Base-by-base conservation (phyloP, 768 basidiomycete species). In the Termitomyces sp. region DNA sequence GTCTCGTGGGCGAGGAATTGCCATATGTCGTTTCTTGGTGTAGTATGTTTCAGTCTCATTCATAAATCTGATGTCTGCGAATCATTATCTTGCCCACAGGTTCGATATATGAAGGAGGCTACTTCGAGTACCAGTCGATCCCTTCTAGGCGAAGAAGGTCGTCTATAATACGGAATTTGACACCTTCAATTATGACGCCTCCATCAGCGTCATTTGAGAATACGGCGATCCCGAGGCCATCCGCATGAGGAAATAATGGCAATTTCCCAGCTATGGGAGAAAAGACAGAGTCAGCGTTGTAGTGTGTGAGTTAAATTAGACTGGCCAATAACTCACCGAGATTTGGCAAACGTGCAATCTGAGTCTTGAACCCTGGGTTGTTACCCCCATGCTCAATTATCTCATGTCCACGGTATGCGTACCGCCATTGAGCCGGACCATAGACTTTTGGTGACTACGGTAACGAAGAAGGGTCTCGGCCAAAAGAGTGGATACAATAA, bases 361-460 rank as follows among this genome's bases (percentile, higher is more conserved):
- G 66, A 9, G 62, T 66, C 43, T 66, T 66, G 54, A 66, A 77
- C 1, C 75, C 76, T 1, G 75, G 73, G 56, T 73, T 73, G 46
- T 63, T 69, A 2, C 78, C 76, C 3, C 74, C 74, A 60, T 79
- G 76, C 54, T 78, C 76, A 41, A 79, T 69, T 9, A 77, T 64
- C 49, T 75, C 74, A 48, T 71, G 69, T 4, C 75, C 76, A 23
- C 68, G 72, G 49, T 77, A 77, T 0, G 73, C 68, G 54, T 68
- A 76, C 10, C 72, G 57, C 60, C 66, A 69, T 61, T 77, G 76
- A 10, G 70, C 76, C 15, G 68, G 68, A 0, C 75, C 76, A 38
- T 78, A 78, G 0, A 75, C 70, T 35, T 63, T 69, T 0, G 73
- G 68, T 49, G 72, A 73, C 77, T 77, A 52, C 3, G 42, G 28